Base-by-base conservation (phyloP, 805 yeast genomes). In the Komagataella ulmi region DNA sequence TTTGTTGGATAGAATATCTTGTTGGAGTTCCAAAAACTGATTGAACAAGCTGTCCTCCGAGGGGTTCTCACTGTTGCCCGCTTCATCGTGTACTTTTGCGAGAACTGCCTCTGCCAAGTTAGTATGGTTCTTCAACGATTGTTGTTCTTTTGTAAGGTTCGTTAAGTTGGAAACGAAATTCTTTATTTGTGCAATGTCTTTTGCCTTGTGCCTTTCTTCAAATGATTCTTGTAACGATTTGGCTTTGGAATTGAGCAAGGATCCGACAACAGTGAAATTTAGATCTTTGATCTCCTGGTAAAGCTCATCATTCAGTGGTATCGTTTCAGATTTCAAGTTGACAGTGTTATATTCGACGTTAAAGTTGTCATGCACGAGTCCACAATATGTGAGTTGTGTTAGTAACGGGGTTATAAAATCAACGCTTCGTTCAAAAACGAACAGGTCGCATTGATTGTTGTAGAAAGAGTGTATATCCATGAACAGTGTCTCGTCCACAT, bases 201-300 rank as follows among this genome's bases (percentile, higher is more conserved):
- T 73, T 1, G 83, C 79, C 19, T 69, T 68, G 55, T 80, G 84
- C 50, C 79, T 69, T 50, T 69, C 70, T 51, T 83, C 88, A 61
- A 80, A 87, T 59, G 82, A 82, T 3, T 70, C 67, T 62, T 88
- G 95, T 47, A 93, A 68, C 48, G 73, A 67, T 56, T 79, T 81
- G 0, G 97, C 97, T 52, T 80, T 70, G 23, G 70, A 63, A 62
- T 88, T 90, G 47, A 93, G 71, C 23, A 74, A 72, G 6, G 79
- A 75, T 1, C 97, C 97, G 43, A 90, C 83, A 23, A 81, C 74
- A 1, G 90, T 85, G 64, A 93, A 90, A 56, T 89, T 89, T 52
- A 81, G 66, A 60, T 80, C 78, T 55, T 80, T 77, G 14, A 90
- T 69, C 6, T 73, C 64, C 2, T 66, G 67, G 57, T 70, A 78